These are phyloP conservation scores for Sanghuangporus baumii DNA, from an alignment of 1,284 basidiomycete genomes.

Conservation along the genomic window DNA sequence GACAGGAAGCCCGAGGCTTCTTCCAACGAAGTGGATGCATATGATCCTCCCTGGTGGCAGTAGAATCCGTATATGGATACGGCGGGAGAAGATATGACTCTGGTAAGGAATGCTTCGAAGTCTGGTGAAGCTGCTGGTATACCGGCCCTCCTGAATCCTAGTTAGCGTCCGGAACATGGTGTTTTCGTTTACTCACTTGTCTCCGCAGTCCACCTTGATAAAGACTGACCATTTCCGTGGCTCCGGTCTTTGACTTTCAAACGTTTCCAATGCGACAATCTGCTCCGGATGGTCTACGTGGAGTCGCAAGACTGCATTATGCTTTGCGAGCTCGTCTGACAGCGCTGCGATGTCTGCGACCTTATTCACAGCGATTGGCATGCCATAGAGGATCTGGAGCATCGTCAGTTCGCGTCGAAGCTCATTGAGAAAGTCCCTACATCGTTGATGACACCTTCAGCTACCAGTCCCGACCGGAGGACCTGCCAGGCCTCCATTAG, in stretches of 20 bases:
- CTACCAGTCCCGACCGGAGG: constrained; percentile 61
- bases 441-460: constrained; percentile 71
- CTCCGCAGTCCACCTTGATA: constrained; percentile 77
- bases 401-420: not conserved
- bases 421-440: constrained; percentile 36
- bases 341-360: constrained; percentile 63
- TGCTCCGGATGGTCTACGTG: constrained; percentile 77
- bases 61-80: constrained; percentile 81
- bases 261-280: constrained; percentile 56
- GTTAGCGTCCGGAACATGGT: not conserved
- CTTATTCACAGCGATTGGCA: constrained; percentile 68
- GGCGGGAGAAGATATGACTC: constrained; percentile 44
- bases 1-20: constrained; percentile 64
- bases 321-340: constrained; percentile 45
- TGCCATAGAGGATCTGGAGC: constrained; percentile 70
- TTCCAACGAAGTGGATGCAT: constrained; percentile 59
- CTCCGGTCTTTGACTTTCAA: constrained; percentile 36
- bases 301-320: constrained; percentile 56
- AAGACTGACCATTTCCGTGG: constrained; percentile 67
- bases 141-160: constrained; percentile 70
- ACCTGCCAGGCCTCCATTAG: constrained; percentile 75
- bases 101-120: constrained; percentile 52
- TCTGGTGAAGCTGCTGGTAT: constrained; percentile 45
- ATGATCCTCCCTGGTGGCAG: constrained; percentile 73
- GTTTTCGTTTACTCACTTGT: constrained; percentile 45